These are phyloP conservation scores for Marasmius oreades DNA, from an alignment of 1,284 basidiomycete species.

Conservation along the genomic window DNA sequence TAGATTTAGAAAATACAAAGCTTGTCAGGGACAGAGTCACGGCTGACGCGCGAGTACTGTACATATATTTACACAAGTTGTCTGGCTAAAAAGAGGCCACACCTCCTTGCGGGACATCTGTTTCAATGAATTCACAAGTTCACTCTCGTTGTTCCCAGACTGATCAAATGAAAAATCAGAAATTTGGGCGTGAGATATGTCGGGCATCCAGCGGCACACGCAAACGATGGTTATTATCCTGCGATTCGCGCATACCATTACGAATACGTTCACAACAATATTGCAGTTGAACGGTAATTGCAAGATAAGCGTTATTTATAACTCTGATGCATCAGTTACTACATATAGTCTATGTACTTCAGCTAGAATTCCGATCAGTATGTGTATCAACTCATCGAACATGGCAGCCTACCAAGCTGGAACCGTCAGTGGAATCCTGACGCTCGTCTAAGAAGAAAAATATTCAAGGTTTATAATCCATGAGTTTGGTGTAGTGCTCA, in stretches of 20 bases:
- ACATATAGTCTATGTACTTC: too few relatives aligned
- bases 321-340: too few relatives aligned
- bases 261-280: constrained; percentile 53
- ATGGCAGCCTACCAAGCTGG: constrained; percentile 53
- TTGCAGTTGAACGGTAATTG: constrained; percentile 68
- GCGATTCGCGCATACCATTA: constrained; percentile 66
- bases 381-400: not conserved
- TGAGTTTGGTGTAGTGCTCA: constrained; percentile 31
- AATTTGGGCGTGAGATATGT: too few relatives aligned
- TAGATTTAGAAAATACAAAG: not conserved
- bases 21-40: not conserved
- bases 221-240: constrained; percentile 61
- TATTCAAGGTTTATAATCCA: constrained; percentile 12
- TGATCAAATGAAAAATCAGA: too few relatives aligned
- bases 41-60: not conserved
- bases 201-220: too few relatives aligned
- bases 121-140: too few relatives aligned
- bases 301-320: too few relatives aligned
- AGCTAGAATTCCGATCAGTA: too few relatives aligned
- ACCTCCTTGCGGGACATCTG: too few relatives aligned
- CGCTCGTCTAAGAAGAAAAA: constrained; percentile 48
- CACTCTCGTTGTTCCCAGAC: too few relatives aligned
- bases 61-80: too few relatives aligned
- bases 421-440: constrained; percentile 72
- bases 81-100: too few relatives aligned